Conservation (phyloP, 2,329 filamentous ascomycete species). For the Helotiales sp. region DNA sequence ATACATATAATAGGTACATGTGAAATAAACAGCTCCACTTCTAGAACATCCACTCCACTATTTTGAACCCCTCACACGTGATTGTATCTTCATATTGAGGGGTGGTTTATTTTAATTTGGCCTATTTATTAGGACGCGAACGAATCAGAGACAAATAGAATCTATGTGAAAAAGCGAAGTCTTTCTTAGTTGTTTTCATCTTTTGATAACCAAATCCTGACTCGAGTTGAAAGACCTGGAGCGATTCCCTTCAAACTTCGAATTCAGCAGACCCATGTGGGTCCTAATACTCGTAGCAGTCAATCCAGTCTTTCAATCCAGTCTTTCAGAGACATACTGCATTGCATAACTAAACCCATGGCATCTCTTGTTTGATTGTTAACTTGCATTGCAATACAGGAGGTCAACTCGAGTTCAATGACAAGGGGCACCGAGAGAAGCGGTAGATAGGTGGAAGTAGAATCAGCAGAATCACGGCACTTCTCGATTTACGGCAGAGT, state of each 20-base stretch:
- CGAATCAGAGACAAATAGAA: not conserved
- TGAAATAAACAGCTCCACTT: not conserved
- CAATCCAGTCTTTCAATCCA: too few species aligned
- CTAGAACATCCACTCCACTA: not conserved
- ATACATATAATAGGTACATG: not conserved
- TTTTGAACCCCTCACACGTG: slow-evolving; percentile 7
- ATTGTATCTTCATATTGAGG: not conserved
- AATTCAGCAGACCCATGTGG: too few species aligned
- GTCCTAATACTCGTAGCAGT: too few species aligned
- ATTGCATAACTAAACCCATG: too few species aligned
- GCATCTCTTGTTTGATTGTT: not conserved
- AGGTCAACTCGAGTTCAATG: not conserved
- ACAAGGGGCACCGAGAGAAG: not conserved
- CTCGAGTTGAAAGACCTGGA: not conserved
- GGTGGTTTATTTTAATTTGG: not conserved
- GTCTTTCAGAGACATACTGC: not conserved
- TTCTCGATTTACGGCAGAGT: not conserved
- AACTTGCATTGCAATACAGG: not conserved
- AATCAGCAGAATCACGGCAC: slow-evolving; percentile 1
- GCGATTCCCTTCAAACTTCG: too few species aligned
- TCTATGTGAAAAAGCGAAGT: not conserved
- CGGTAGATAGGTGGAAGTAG: not conserved
- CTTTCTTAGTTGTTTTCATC: too few species aligned
- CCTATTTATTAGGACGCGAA: not conserved
- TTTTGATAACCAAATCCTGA: not conserved